A percentile compares a stretch with the other conserved stretches of the same genome.
phyloP scores from a whole-genome alignment of 768 basidiomycete genomes.

The Hericium coralloides region DNA sequence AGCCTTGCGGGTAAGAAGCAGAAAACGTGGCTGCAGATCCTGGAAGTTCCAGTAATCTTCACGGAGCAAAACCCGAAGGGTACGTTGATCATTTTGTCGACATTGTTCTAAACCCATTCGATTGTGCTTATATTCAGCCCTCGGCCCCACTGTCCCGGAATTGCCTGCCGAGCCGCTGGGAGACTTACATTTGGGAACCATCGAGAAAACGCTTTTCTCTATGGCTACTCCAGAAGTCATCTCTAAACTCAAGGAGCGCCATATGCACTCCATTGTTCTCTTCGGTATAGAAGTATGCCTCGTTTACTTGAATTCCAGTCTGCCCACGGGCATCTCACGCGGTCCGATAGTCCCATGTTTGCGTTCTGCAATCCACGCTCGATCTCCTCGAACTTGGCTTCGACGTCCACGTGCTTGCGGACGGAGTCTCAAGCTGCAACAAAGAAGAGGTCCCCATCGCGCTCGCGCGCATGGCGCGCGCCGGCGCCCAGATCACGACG shows the following conservation, averaged over 20 bases:
- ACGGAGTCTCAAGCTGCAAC: constrained; percentile 80
- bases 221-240: constrained; percentile 72
- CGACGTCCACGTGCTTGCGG: constrained; percentile 65
- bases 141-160: constrained; percentile 61
- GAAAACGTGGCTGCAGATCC: constrained; percentile 29
- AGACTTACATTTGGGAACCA: constrained; percentile 46
- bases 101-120: background rate
- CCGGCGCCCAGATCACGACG: constrained; percentile 71
- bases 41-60: constrained; percentile 62
- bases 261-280: constrained; percentile 55
- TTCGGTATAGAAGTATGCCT: constrained; percentile 79
- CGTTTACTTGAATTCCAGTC: background rate
- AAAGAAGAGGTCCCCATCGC: constrained; percentile 73
- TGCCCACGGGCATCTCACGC: background rate
- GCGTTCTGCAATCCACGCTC: constrained; percentile 76
- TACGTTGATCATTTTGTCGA: constrained; percentile 20
- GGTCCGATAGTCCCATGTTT: constrained; percentile 66
- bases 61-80: constrained; percentile 84
- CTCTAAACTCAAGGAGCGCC: constrained; percentile 35
- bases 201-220: constrained; percentile 77
- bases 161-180: constrained; percentile 39
- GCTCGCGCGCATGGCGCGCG: constrained; percentile 54
- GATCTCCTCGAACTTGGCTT: constrained; percentile 46
- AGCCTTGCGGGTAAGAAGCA: background rate
- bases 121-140: constrained; percentile 29